phyloP scores from a whole-genome alignment of 345 rosid species.

The Garcia nutans region DNA sequence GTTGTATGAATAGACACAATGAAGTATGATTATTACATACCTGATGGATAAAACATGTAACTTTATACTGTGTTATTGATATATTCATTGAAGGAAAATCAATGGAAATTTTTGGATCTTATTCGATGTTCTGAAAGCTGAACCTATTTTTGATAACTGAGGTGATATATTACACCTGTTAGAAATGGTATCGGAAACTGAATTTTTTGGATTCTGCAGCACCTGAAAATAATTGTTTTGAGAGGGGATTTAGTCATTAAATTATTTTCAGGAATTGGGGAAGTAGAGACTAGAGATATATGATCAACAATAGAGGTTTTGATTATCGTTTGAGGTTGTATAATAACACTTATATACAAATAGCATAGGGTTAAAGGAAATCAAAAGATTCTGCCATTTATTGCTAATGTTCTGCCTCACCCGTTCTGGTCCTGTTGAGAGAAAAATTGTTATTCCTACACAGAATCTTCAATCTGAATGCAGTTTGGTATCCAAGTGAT shows the following conservation, averaged over 20 bases:
- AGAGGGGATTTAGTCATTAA: not conserved
- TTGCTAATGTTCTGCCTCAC: not conserved
- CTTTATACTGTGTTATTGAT: not conserved
- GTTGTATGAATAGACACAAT: conserved; percentile 21
- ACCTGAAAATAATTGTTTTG: not conserved
- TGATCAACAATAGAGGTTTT: not conserved
- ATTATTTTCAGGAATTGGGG: not conserved
- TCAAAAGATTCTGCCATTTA: not conserved
- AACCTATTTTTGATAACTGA: not conserved
- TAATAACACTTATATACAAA: no score
- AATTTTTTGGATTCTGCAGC: not conserved
- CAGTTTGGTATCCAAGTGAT: not conserved
- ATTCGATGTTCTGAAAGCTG: not conserved
- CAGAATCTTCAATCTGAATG: not conserved
- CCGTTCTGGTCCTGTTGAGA: conserved; percentile 7
- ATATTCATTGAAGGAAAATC: conserved; percentile 5
- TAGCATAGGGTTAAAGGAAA: not conserved
- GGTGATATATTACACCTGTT: not conserved
- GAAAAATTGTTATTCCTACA: conserved; percentile 12
- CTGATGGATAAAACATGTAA: conserved; percentile 1
- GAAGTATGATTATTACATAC: not conserved
- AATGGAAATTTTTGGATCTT: not conserved
- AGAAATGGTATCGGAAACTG: not conserved
- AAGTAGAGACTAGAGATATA: not conserved
- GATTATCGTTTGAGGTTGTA: not conserved